These are phyloP conservation scores for Phialemoniopsis sp. DNA, from an alignment of 2,329 filamentous ascomycete species.

Conservation along the genomic window DNA sequence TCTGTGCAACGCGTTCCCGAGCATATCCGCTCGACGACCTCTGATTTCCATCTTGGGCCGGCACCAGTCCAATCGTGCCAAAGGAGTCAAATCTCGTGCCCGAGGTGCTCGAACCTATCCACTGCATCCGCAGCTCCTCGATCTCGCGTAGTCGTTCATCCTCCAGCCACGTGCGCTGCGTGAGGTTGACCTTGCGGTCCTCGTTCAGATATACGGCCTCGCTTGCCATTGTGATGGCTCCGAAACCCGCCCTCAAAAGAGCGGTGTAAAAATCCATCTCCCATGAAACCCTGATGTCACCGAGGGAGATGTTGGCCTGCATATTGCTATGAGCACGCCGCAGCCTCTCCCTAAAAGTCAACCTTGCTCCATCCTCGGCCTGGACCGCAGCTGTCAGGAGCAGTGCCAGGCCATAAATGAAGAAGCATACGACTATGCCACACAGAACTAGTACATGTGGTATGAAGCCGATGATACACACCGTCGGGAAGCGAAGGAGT, in stretches of 20 bases:
- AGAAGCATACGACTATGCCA: constrained; percentile 71
- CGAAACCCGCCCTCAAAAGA: constrained; percentile 80
- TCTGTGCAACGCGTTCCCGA: constrained; percentile 65
- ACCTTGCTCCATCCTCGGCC: constrained; percentile 31
- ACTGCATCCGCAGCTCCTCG: constrained; percentile 52
- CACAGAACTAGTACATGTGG: constrained; percentile 84
- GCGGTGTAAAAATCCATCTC: constrained; percentile 96
- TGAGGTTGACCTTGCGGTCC: constrained; percentile 68
- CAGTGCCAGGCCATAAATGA: constrained; percentile 76
- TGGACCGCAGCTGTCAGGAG: constrained; percentile 49
- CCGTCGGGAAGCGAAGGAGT: constrained; percentile 83
- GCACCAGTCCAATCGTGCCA: constrained; percentile 51
- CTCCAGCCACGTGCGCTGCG: constrained; percentile 84
- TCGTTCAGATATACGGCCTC: constrained; percentile 96
- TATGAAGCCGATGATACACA: constrained; percentile 92
- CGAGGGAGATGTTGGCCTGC: constrained; percentile 85
- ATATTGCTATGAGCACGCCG: constrained; percentile 77
- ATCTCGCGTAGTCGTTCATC: constrained; percentile 79
- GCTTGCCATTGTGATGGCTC: constrained; percentile 85
- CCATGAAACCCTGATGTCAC: constrained; percentile 73
- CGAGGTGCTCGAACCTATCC: constrained; percentile 39
- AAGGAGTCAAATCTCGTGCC: constrained; percentile 47
- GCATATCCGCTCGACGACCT: constrained; percentile 58
- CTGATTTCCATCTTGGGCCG: constrained; percentile 37
- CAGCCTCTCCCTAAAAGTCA: constrained; percentile 57